Evolutionary conservation across 129 eudicot species (phyloP).

Genomic region (Ambrosia artemisiifolia): DNA sequence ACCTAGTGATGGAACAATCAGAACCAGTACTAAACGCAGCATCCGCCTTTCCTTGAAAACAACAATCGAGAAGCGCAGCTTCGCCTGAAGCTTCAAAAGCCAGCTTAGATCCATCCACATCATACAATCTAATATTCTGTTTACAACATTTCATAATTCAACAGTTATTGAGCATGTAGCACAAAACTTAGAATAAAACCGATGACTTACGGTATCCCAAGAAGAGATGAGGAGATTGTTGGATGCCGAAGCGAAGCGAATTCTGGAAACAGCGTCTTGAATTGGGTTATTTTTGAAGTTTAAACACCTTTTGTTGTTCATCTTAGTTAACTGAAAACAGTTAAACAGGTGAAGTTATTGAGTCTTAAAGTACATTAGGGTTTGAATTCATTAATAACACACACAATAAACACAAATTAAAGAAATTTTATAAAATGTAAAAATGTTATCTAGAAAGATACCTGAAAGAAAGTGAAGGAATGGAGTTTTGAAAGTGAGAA

Average conservation of each 20-base stretch:
- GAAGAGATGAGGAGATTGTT: conserved; percentile 88
- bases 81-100: conserved; percentile 48
- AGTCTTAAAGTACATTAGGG: not conserved
- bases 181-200: not conserved
- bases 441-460: too few relatives aligned
- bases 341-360: conserved; percentile 1
- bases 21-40: conserved; percentile 53
- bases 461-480: not conserved
- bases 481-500: too few relatives aligned
- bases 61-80: conserved; percentile 76
- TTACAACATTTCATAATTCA: not conserved
- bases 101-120: conserved; percentile 55
- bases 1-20: conserved; percentile 72
- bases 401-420: not conserved
- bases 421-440: not conserved
- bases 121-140: conserved; percentile 69
- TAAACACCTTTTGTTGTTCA: conserved; percentile 49
- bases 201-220: conserved; percentile 77
- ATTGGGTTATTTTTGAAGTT: conserved; percentile 43
- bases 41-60: conserved; percentile 59
- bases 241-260: conserved; percentile 66
- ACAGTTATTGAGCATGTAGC: not conserved
- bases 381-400: not conserved
- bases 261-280: conserved; percentile 63
- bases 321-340: conserved; percentile 28